Evolutionary conservation across 1,139 yeast genomes (phyloP).

Genomic region (Hansenula anomala): DNA sequence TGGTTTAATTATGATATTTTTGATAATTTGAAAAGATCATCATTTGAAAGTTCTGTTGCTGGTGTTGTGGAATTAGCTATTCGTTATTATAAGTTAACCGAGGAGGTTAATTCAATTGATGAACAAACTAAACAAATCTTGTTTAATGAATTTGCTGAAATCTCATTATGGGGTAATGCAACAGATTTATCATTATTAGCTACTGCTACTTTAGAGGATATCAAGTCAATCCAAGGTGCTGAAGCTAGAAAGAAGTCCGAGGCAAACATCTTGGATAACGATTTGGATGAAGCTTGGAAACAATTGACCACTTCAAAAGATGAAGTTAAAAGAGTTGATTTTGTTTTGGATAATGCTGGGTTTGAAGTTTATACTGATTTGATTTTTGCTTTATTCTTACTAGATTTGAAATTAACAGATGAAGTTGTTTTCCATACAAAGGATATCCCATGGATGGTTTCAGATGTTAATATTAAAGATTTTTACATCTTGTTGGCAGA

Average conservation of each 20-base stretch:
- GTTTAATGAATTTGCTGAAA: slow-evolving; percentile 76
- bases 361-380: slow-evolving; percentile 92
- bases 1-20: slow-evolving; percentile 74
- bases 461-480: slow-evolving; percentile 89
- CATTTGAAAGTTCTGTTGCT: slow-evolving; percentile 67
- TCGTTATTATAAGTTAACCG: slow-evolving; percentile 50
- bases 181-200: slow-evolving; percentile 89
- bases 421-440: slow-evolving; percentile 82
- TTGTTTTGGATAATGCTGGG: slow-evolving; percentile 92
- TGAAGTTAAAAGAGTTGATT: slow-evolving; percentile 55
- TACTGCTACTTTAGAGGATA: slow-evolving; percentile 80
- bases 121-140: slow-evolving; percentile 46
- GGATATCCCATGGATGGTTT: slow-evolving; percentile 94
- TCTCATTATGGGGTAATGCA: slow-evolving; percentile 97
- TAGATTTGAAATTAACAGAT: slow-evolving; percentile 62
- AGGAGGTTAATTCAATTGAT: slow-evolving; percentile 34
- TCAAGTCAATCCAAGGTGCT: slow-evolving; percentile 86
- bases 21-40: slow-evolving; percentile 58
- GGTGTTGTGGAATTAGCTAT: slow-evolving; percentile 84
- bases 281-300: slow-evolving; percentile 65
- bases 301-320: slow-evolving; percentile 28
- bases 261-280: slow-evolving; percentile 77
- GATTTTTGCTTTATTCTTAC: slow-evolving; percentile 64
- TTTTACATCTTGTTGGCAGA: slow-evolving; percentile 56
- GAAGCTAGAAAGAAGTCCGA: slow-evolving; percentile 81